Conservation (phyloP, 345 rosid genomes). For the Syzygium grande region DNA sequence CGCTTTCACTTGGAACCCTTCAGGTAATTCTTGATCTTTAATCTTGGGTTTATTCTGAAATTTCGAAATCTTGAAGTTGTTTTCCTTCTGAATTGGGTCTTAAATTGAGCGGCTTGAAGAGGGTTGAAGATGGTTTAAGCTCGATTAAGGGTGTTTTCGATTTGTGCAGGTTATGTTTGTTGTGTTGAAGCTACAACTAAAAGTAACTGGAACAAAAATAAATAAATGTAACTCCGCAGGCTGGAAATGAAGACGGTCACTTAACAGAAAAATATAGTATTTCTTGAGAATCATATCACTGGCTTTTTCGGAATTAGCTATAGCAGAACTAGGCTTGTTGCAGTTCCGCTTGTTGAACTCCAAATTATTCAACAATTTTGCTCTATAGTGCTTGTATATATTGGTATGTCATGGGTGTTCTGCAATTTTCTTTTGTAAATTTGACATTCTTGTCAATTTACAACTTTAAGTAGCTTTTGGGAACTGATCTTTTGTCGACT, state of each 20-base stretch:
- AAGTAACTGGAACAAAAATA: background rate
- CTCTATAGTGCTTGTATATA: background rate
- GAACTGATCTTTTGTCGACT: background rate
- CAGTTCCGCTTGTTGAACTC: background rate
- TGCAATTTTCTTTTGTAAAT: background rate
- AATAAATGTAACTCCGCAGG: background rate
- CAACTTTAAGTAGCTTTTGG: background rate
- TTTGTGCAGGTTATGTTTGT: background rate
- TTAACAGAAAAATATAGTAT: background rate
- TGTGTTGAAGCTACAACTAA: background rate
- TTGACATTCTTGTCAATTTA: background rate
- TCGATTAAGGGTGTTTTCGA: background rate
- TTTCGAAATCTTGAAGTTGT: background rate
- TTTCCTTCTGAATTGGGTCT: background rate
- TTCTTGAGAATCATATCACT: background rate
- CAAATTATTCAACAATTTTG: background rate
- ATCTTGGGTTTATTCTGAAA: background rate
- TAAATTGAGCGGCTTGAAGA: background rate
- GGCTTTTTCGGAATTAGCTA: background rate
- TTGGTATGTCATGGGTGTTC: background rate
- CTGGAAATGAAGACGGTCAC: background rate
- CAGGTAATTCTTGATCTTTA: constrained; percentile 27
- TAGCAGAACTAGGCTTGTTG: background rate
- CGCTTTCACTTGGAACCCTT: constrained; percentile 96
- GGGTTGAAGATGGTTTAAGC: background rate